Evolutionary conservation across 2,329 filamentous ascomycete genomes (phyloP).

Genomic region (Cladosporium sp.): DNA sequence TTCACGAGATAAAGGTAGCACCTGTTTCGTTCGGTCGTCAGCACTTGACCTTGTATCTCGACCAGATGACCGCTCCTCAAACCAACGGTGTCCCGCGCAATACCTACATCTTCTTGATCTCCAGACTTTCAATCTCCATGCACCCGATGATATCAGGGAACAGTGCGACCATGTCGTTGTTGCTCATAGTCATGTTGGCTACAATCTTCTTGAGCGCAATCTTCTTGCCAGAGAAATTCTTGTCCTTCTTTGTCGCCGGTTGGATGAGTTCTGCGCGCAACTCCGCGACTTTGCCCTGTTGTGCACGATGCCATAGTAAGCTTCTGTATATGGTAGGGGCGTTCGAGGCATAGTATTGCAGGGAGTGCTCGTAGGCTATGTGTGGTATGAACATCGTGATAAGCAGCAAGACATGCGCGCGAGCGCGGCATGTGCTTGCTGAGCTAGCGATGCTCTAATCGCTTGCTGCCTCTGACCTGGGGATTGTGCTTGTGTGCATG

Average conservation of each 20-base stretch:
- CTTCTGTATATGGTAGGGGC: constrained; percentile 21
- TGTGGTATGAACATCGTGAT: constrained; percentile 36
- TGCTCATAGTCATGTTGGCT: constrained; percentile 99
- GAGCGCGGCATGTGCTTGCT: not conserved
- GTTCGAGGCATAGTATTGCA: constrained; percentile 30
- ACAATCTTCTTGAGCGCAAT: constrained; percentile 99
- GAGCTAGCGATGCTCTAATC: constrained; percentile 4
- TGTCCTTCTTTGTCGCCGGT: constrained; percentile 88
- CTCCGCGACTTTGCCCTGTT: constrained; percentile 98
- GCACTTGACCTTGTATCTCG: constrained; percentile 13
- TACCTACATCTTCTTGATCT: constrained; percentile 98
- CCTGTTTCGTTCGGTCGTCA: constrained; percentile 51
- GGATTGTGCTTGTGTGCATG: not conserved
- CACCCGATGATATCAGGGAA: constrained; percentile 94
- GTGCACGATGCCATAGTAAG: constrained; percentile 44
- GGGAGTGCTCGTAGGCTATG: constrained; percentile 26
- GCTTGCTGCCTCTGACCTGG: not conserved
- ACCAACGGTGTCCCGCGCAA: not conserved
- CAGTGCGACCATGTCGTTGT: constrained; percentile 97
- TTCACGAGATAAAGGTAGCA: constrained; percentile 97
- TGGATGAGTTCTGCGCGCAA: constrained; percentile 75
- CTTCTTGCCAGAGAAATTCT: constrained; percentile 92
- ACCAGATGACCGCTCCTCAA: not conserved
- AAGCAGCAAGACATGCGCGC: not conserved
- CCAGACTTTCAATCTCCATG: constrained; percentile 90